Conservation (phyloP, 2,329 filamentous ascomycete species). For the Fusarium chaquense region DNA sequence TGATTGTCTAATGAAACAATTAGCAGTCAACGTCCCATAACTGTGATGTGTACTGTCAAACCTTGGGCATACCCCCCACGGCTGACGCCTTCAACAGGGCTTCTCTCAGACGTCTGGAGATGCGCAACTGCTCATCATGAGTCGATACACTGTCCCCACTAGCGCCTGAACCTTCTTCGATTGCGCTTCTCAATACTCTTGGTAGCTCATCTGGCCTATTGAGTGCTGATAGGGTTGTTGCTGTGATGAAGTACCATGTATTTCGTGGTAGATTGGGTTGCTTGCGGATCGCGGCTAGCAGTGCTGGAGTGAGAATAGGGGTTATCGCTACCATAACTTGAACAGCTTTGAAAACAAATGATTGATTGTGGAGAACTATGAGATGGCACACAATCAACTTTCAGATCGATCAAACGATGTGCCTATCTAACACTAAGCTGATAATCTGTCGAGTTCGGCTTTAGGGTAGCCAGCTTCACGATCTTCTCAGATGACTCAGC, state of each 20-base stretch:
- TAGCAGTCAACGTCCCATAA: not conserved
- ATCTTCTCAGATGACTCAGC: not conserved
- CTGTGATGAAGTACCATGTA: conserved; percentile 46
- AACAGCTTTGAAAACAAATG: not conserved
- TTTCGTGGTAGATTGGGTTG: conserved; percentile 43
- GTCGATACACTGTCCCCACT: not conserved
- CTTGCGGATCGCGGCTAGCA: conserved; percentile 39
- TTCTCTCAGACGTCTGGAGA: conserved; percentile 43
- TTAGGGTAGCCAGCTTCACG: conserved; percentile 32
- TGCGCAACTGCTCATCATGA: conserved; percentile 34
- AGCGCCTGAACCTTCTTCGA: conserved; percentile 7
- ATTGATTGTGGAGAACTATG: not conserved
- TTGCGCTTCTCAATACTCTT: conserved; percentile 31
- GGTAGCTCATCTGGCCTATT: conserved; percentile 45
- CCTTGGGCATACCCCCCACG: conserved; percentile 46
- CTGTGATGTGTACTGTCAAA: not conserved
- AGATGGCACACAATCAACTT: not conserved
- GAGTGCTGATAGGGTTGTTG: conserved; percentile 42
- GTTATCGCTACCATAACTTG: conserved; percentile 21
- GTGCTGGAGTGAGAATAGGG: conserved; percentile 42
- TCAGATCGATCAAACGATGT: not conserved
- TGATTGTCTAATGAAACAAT: conserved; percentile 41
- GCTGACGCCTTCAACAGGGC: conserved; percentile 46
- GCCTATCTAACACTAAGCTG: conserved; percentile 16
- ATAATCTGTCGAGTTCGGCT: conserved; percentile 8